Conservation (phyloP, 306 rosid genomes). For the Fagus crenata region DNA sequence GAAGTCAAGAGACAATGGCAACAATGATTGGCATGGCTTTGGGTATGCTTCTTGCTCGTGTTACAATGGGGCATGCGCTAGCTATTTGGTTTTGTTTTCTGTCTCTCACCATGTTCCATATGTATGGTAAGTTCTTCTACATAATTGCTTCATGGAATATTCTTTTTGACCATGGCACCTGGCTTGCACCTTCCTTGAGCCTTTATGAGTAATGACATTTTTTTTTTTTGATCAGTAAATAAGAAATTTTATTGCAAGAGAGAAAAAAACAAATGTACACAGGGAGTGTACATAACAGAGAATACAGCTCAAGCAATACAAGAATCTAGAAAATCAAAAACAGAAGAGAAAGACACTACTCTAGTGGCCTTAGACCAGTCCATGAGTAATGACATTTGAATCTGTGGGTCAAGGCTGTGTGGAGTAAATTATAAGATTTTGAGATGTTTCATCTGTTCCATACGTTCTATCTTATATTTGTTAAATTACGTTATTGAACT, state of each 20-base stretch:
- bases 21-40: constrained; percentile 92
- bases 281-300: too few relatives aligned
- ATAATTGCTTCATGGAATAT: neutral
- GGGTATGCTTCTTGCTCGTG: constrained; percentile 85
- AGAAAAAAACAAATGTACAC: too few relatives aligned
- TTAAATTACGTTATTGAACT: neutral
- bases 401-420: neutral
- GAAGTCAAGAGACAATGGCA: constrained; percentile 71
- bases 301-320: too few relatives aligned
- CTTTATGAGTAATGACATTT: neutral
- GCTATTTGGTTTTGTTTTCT: constrained; percentile 81
- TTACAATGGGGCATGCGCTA: constrained; percentile 64
- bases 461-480: neutral
- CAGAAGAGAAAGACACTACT: too few relatives aligned
- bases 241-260: too few relatives aligned
- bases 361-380: too few relatives aligned
- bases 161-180: neutral
- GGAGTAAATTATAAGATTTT: neutral
- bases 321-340: too few relatives aligned
- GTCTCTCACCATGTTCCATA: constrained; percentile 78
- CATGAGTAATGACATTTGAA: neutral
- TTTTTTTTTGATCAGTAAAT: too few relatives aligned
- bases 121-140: constrained; percentile 61
- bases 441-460: neutral
- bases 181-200: neutral